A percentile compares a stretch with the other conserved stretches of the same genome.
phyloP scores from a whole-genome alignment of 495 filamentous ascomycete genomes.

The Penicillium waksmanii region DNA sequence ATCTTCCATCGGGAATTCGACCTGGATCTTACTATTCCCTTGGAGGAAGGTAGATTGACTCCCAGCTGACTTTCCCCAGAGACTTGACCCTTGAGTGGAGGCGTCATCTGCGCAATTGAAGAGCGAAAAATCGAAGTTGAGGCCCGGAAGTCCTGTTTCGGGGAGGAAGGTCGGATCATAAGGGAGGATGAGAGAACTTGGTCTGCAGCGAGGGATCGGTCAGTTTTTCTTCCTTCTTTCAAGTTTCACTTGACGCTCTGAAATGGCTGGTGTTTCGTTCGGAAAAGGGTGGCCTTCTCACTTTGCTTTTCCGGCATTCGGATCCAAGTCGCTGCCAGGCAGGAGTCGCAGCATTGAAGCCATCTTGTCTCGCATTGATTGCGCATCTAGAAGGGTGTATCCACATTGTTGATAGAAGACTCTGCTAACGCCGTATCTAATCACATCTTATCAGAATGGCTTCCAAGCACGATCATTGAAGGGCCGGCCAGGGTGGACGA shows the following conservation, averaged over 20 bases:
- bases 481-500: background rate
- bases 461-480: background rate
- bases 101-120: conserved; percentile 23
- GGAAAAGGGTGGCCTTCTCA: conserved; percentile 32
- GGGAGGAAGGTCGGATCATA: conserved; percentile 90
- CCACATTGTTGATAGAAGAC: conserved; percentile 86
- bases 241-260: no score
- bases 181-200: conserved; percentile 73
- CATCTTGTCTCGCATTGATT: conserved; percentile 76
- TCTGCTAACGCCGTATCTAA: conserved; percentile 76
- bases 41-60: conserved; percentile 34
- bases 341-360: conserved; percentile 60
- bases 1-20: conserved; percentile 40
- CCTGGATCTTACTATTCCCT: conserved; percentile 27
- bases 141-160: conserved; percentile 59
- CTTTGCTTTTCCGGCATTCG: conserved; percentile 72
- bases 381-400: conserved; percentile 81
- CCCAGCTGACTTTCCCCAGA: conserved; percentile 30
- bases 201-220: conserved; percentile 50
- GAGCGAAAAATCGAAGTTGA: conserved; percentile 58
- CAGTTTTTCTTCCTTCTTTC: background rate
- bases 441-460: background rate
- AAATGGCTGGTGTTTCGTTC: no score
- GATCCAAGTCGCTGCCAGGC: conserved; percentile 64
- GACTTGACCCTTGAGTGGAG: conserved; percentile 8